Evolutionary conservation across 169 alveolate species (phyloP), one percentile per base, ranked within the genome.

Genomic region (Plasmodium malariae): DNA sequence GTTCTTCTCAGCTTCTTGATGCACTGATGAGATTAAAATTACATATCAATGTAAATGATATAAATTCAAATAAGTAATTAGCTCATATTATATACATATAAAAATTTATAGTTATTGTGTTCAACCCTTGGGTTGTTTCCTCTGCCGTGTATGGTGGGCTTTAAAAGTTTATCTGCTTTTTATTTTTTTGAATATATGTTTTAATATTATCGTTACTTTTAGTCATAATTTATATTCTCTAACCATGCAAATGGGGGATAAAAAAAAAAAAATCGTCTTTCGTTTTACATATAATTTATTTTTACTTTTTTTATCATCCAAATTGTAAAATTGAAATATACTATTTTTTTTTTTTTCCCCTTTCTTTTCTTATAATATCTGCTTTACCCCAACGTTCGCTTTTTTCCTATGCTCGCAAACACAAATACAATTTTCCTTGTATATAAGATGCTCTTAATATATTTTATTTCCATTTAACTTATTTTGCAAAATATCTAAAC

Each of bases 381-480:
- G 63, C 34, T 74, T 49, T 14, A n/a, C 40, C 74, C 62, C 73
- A 48, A 36, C 88, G 45, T 45, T n/a, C 24, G 54, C 63, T 43
- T 57, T 69, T 73, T 11, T 48, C 87, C 37, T 17, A 59, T 55
- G 30, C 57, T 63, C 3, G 72, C 28, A 45, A 62, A 62, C 63
- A 54, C 30, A 62, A 45, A 45, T 48, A 62, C 26, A 78, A 36
- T 54, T 63, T 32, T 68, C 89, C 76, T 30, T 73, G 72, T 73
- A 57, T 37, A 71, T 57, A 62, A 73, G 57, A 73, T 43, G 34
- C 43, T 28, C 45, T 34, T 57, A 78, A 12, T 55, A 54, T 24
- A 68, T 26, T 30, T 83, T 69, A 57, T 68, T 67, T 83, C 91
- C 91, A 83, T 83, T 83, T 83, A 83, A 83, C 59, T 83, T 83